phyloP scores from a whole-genome alignment of 1,284 basidiomycete genomes.

The Ceratorhiza oryzae-sativae region DNA sequence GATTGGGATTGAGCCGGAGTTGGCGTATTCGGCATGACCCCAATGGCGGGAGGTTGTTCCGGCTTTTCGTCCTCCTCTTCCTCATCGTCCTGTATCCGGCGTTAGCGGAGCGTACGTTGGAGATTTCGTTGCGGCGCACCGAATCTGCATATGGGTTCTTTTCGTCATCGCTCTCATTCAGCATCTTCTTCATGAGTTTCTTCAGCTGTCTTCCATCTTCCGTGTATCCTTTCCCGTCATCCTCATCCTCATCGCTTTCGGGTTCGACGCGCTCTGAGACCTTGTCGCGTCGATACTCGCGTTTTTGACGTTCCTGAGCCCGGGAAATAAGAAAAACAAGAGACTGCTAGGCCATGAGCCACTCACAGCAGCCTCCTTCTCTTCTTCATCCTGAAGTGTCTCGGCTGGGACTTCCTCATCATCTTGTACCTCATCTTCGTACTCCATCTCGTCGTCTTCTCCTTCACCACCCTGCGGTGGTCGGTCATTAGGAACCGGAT shows the following conservation, averaged over 20 bases:
- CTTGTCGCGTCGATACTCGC: conserved; percentile 79
- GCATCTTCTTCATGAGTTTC: conserved; percentile 31
- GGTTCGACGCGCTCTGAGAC: conserved; percentile 64
- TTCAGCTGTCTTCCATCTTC: conserved; percentile 30
- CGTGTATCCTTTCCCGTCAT: conserved; percentile 35
- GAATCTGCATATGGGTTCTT: conserved; percentile 39
- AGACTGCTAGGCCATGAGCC: no score
- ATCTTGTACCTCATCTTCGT: conserved; percentile 84
- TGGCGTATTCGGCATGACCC: conserved; percentile 31
- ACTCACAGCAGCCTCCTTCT: conserved; percentile 83
- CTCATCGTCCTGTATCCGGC: conserved; percentile 40
- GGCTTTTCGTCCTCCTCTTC: conserved; percentile 42
- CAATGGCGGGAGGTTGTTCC: conserved; percentile 31
- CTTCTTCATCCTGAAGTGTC: conserved; percentile 73
- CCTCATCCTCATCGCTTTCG: conserved; percentile 41
- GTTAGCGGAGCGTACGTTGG: not conserved
- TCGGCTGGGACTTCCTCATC: conserved; percentile 74
- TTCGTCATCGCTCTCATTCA: conserved; percentile 35
- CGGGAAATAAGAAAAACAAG: not conserved
- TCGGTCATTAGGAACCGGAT: conserved; percentile 12
- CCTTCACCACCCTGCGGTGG: conserved; percentile 57
- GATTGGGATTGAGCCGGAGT: conserved; percentile 5
- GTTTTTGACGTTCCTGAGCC: conserved; percentile 80
- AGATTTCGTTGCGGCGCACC: not conserved
- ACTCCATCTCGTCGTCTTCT: conserved; percentile 80